Base-by-base conservation (phyloP, 2,329 filamentous ascomycete species). In the Neonectria sp. region DNA sequence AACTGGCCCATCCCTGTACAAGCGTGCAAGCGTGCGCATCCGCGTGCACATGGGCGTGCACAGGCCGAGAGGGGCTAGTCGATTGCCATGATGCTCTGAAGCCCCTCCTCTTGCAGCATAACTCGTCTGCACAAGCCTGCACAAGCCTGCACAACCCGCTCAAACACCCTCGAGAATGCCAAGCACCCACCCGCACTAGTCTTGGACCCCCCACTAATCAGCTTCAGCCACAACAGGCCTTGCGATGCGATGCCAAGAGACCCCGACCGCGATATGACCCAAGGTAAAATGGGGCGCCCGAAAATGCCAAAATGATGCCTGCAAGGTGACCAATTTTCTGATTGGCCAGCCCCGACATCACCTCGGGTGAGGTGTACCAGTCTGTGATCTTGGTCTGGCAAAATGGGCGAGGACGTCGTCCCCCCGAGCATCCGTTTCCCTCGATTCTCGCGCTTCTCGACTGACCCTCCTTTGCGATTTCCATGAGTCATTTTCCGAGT, bases 311-410 rank as follows among this genome's bases (percentile, higher is more conserved):
- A 80, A 79, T 75, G 78, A 79, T 77, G 74, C 72, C 73, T 76
- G 73, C 71, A 68, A 67, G 72, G 75, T 75, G 78, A 75, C 75
- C 78, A 77, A 73, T 80, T 81, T 82, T 81, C 74, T 82, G 79
- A 82, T 82, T 82, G 80, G 80, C 71, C 76, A 58, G 72, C 63
- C 37, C 71, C 75, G 72, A 76, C 78, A 75, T 78, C 78, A 78
- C 75, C 74, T 79, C 71, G 72, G 72, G 71, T 73, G 76, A 79
- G 72, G 73, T 75, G 77, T 77, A 78, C 75, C 73, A 68, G 61
- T 75, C 70, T 75, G 71, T 79, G 78, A 80, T 80, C 78, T 71
- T 75, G 73, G 70, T 69, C 70, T 68, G 68, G 68, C 73, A 74
- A 71, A 75, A 76, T 73, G 66, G 33, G 73, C 71, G 74, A 69